These are phyloP conservation scores for Incumbomyces delicatus DNA, from an alignment of 2,329 filamentous ascomycete genomes.

Conservation along the genomic window DNA sequence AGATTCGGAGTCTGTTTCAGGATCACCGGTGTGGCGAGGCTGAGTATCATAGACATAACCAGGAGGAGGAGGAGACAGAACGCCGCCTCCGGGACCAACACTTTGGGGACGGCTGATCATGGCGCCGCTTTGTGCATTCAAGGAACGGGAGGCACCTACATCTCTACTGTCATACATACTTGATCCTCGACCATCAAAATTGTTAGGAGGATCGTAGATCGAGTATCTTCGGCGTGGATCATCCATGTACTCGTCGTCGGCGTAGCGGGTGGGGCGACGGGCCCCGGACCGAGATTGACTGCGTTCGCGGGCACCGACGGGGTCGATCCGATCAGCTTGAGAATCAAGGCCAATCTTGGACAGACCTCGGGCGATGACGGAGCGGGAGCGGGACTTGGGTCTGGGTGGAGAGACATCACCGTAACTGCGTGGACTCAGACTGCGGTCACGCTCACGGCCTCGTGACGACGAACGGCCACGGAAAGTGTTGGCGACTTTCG, in stretches of 20 bases:
- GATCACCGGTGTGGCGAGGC: constrained; percentile 21
- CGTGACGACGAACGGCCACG: constrained; percentile 32
- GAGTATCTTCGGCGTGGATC: constrained; percentile 26
- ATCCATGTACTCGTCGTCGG: constrained; percentile 32
- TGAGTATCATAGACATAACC: constrained; percentile 18
- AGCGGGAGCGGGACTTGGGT: constrained; percentile 35
- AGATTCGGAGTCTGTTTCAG: constrained; percentile 35
- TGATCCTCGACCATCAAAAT: not conserved
- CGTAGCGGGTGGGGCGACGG: constrained; percentile 21
- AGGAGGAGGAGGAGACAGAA: constrained; percentile 8
- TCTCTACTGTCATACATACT: constrained; percentile 18
- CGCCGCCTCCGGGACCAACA: constrained; percentile 3
- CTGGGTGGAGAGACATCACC: constrained; percentile 43
- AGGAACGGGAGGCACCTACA: constrained; percentile 28
- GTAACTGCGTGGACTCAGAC: constrained; percentile 44
- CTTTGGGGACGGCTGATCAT: constrained; percentile 16
- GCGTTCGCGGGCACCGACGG: constrained; percentile 8
- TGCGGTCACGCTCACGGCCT: constrained; percentile 32
- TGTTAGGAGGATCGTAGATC: constrained; percentile 12
- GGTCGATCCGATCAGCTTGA: constrained; percentile 21
- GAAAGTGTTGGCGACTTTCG: constrained; percentile 36
- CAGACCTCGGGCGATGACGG: constrained; percentile 36
- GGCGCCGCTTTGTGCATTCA: constrained; percentile 19
- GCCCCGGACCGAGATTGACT: constrained; percentile 13
- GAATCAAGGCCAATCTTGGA: constrained; percentile 35